These are phyloP conservation scores for Claviceps pusilla DNA, from an alignment of 2,329 filamentous ascomycete genomes.

Conservation along the genomic window DNA sequence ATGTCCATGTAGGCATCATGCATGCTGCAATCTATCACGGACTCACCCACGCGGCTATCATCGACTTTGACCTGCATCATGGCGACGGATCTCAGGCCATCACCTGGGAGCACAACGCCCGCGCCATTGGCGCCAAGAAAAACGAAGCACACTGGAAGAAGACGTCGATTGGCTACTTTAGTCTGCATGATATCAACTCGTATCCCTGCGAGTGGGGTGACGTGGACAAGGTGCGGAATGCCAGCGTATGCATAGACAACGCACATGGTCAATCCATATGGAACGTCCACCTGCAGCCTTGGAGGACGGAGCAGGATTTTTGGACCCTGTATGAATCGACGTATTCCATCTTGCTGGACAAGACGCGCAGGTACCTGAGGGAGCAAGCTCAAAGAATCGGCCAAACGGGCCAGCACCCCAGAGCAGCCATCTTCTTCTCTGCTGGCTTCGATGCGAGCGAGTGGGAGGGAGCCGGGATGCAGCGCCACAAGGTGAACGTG, in stretches of 20 bases:
- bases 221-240: constrained; percentile 80
- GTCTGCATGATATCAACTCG: constrained; percentile 94
- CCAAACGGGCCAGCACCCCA: constrained; percentile 46
- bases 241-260: constrained; percentile 85
- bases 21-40: constrained; percentile 73
- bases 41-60: constrained; percentile 82
- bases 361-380: constrained; percentile 63
- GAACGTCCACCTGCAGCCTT: constrained; percentile 87
- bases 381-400: constrained; percentile 53
- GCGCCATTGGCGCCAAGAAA: constrained; percentile 45
- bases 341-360: constrained; percentile 64
- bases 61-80: constrained; percentile 85
- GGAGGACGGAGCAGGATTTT: constrained; percentile 71
- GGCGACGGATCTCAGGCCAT: constrained; percentile 94
- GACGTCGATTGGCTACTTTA: constrained; percentile 86
- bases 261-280: constrained; percentile 88
- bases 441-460: constrained; percentile 96
- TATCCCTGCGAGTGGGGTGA: constrained; percentile 95
- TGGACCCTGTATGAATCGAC: constrained; percentile 74
- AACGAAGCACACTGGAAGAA: constrained; percentile 66
- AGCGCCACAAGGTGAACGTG: constrained; percentile 87
- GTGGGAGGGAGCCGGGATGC: constrained; percentile 85
- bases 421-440: constrained; percentile 83
- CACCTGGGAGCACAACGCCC: constrained; percentile 75
- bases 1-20: constrained; percentile 91